Evolutionary conservation across 2,329 filamentous ascomycete genomes (phyloP).

Genomic region (Fusarium subtropicale): DNA sequence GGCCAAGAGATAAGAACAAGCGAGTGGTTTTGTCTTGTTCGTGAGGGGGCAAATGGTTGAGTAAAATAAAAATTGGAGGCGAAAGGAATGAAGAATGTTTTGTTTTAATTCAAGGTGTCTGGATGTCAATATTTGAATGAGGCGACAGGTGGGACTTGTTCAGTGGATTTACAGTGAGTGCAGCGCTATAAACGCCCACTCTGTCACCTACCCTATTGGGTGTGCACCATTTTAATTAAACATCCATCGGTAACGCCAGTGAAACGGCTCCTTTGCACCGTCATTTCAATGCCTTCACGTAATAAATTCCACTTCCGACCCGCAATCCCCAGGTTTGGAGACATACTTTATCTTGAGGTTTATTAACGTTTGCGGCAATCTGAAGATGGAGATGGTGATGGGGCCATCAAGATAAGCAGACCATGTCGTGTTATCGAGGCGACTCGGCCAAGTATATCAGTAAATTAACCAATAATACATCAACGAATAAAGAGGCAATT

Average conservation of each 20-base stretch:
- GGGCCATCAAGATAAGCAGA: neutral
- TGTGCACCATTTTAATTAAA: neutral
- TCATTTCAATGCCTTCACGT: conserved; percentile 5
- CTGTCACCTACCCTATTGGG: neutral
- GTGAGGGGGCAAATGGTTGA: neutral
- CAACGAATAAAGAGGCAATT: neutral
- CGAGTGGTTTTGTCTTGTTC: neutral
- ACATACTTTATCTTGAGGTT: neutral
- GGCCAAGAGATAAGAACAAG: conserved; percentile 27
- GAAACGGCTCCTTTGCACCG: neutral
- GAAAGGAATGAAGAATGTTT: conserved; percentile 14
- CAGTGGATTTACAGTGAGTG: neutral
- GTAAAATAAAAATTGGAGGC: neutral
- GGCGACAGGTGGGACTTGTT: neutral
- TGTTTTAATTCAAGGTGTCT: neutral
- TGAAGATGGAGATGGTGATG: neutral
- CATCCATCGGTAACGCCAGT: neutral
- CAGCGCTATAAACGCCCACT: neutral
- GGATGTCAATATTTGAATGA: neutral
- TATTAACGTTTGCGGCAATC: conserved; percentile 2
- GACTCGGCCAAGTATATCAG: neutral
- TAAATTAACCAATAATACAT: neutral
- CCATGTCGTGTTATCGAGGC: neutral
- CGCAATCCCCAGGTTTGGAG: conserved; percentile 13
- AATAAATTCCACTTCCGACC: conserved; percentile 21